Base-by-base conservation (phyloP, 192 early-diverging fungal genomes). In the Linnemannia hyalina region DNA sequence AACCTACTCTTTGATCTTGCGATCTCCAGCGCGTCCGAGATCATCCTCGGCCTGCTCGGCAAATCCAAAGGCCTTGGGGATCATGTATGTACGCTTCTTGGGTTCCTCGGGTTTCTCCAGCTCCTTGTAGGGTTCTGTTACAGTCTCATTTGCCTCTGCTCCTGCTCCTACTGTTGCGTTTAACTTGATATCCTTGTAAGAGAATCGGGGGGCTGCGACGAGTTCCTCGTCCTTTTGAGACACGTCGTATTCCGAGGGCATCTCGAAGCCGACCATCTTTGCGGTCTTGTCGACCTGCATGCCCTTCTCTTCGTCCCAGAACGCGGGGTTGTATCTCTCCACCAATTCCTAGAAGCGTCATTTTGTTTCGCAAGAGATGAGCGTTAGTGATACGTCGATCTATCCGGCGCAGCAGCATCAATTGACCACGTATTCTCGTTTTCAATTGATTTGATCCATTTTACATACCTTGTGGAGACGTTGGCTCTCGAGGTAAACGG, bases 231-330 rank as follows among this genome's bases (percentile, higher is more conserved):
- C 63, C 52, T 70, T 80, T 40, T 63, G 49, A 4, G 70, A 42
- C n/a, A 77, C 78, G 23, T 85, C 78, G 44, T 80, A 85, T 40
- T 72, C 54, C 36, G 71, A 68, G 4, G 83, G 83, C 83, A 85
- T 85, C 75, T 80, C 78, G 60, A 85, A 85, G 41, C 83, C 83
- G 49, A 85, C 83, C 83, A 85, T 85, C 75, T 73, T 80, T 68
- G 83, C 83, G 8, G 83, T 85, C 78, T 85, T 85, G 46, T 77
- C 83, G 9, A 85, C 83, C 70, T 85, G 83, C 20, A 85, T 6
- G 15, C 83, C 83, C 83, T 85, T 85, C 72, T 85, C 83, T 57
- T 85, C 83, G 60, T 85, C 78, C 83, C 83, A 85, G 75, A 74
- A 85, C 46, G 68, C 75, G 36, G 83, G 83, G 68, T 85, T 85